These are phyloP conservation scores for Fomitopsis palustris DNA, from an alignment of 1,284 basidiomycete species.

Conservation along the genomic window DNA sequence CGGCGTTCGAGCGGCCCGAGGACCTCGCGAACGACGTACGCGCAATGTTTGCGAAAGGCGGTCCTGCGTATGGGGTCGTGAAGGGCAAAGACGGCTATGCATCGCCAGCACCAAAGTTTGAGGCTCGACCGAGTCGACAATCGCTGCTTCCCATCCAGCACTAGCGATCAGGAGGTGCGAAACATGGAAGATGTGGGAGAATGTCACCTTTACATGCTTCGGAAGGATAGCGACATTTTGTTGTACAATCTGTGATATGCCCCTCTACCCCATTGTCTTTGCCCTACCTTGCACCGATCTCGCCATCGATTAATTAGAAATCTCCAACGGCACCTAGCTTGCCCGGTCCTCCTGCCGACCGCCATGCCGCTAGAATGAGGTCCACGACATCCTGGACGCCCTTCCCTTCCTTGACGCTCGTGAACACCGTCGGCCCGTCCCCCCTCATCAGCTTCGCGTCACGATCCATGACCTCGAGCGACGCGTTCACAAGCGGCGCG, in stretches of 20 bases:
- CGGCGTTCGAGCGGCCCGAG: constrained; percentile 26
- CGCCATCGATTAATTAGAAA: background rate
- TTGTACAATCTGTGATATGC: too few species aligned
- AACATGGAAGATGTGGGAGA: too few species aligned
- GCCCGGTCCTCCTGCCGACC: constrained; percentile 70
- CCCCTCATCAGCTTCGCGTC: constrained; percentile 94
- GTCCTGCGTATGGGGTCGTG: constrained; percentile 19
- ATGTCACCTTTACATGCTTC: too few species aligned
- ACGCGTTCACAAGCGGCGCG: constrained; percentile 86
- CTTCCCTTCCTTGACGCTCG: constrained; percentile 77
- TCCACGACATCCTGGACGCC: constrained; percentile 85
- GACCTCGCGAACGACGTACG: constrained; percentile 26
- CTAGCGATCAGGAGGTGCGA: too few species aligned
- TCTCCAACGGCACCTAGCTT: constrained; percentile 41
- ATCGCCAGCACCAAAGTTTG: background rate
- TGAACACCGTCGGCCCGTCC: constrained; percentile 90
- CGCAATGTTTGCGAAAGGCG: constrained; percentile 21
- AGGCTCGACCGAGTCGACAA: background rate
- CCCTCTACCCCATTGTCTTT: too few species aligned
- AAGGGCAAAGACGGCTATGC: constrained; percentile 14
- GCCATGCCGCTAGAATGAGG: constrained; percentile 86
- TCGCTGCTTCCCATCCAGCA: background rate
- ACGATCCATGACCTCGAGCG: constrained; percentile 91
- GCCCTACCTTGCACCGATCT: too few species aligned
- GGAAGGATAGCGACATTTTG: too few species aligned